phyloP scores from a whole-genome alignment of 352 stramenopile genomes.

The Phytophthora vignae region DNA sequence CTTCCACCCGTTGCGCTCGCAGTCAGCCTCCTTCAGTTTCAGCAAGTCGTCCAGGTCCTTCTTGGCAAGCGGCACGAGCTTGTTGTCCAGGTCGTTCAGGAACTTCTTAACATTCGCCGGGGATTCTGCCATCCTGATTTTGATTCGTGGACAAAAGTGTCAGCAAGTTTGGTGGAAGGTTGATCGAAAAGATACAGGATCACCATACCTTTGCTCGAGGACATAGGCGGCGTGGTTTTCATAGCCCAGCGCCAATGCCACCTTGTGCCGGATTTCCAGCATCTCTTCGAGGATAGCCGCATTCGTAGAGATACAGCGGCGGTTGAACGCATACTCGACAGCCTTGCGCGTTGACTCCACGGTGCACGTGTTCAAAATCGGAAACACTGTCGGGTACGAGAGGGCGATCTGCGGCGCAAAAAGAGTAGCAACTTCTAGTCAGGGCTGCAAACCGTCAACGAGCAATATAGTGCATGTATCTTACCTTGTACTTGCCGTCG shows the following conservation, averaged over 20 bases:
- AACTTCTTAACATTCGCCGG: constrained; percentile 74
- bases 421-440: constrained; percentile 1
- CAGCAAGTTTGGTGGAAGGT: neutral
- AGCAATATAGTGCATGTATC: neutral
- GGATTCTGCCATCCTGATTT: constrained; percentile 69
- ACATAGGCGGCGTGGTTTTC: constrained; percentile 87
- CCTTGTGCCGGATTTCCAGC: constrained; percentile 79
- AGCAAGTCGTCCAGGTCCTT: constrained; percentile 76
- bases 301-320: constrained; percentile 86
- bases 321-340: constrained; percentile 84
- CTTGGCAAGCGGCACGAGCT: constrained; percentile 80
- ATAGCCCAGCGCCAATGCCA: constrained; percentile 81
- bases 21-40: constrained; percentile 78
- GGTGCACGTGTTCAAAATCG: constrained; percentile 88
- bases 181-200: neutral
- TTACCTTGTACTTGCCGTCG: constrained; percentile 86
- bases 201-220: constrained; percentile 74
- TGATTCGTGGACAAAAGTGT: constrained; percentile 12
- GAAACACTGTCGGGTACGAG: constrained; percentile 92
- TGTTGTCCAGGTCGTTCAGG: constrained; percentile 76
- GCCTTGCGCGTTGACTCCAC: constrained; percentile 85
- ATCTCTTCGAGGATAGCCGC: constrained; percentile 86
- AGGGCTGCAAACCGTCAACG: constrained; percentile 1
- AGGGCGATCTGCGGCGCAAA: constrained; percentile 59
- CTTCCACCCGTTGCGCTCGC: constrained; percentile 55